These are phyloP conservation scores for Gliomastix tumulicola DNA, from an alignment of 2,329 filamentous ascomycete genomes.

Conservation along the genomic window DNA sequence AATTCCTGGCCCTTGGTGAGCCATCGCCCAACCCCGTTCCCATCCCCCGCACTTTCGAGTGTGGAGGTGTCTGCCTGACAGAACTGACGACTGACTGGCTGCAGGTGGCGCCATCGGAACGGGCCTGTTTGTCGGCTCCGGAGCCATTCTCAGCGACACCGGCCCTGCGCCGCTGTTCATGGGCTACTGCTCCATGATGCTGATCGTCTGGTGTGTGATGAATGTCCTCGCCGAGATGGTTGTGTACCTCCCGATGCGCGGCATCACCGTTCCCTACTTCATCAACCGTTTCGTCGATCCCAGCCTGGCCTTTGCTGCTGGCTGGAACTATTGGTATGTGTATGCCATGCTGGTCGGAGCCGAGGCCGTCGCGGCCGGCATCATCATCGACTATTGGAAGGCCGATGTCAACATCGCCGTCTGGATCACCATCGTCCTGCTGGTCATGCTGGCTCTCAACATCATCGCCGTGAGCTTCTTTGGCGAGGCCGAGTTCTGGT, in stretches of 20 bases:
- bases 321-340: conserved; percentile 58
- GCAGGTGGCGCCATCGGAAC: conserved; percentile 52
- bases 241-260: conserved; percentile 46
- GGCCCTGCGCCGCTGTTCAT: conserved; percentile 65
- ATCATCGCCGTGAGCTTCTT: conserved; percentile 50
- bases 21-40: neutral
- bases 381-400: conserved; percentile 56
- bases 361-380: conserved; percentile 49
- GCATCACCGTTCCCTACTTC: conserved; percentile 51
- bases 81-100: too few relatives aligned
- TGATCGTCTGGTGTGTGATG: conserved; percentile 47
- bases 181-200: conserved; percentile 49
- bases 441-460: conserved; percentile 48
- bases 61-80: too few relatives aligned
- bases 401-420: conserved; percentile 42
- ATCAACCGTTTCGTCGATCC: conserved; percentile 48
- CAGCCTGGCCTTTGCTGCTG: conserved; percentile 47
- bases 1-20: conserved; percentile 49
- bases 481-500: conserved; percentile 57
- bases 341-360: conserved; percentile 51
- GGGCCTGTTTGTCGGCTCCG: conserved; percentile 57
- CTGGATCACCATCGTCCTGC: conserved; percentile 52
- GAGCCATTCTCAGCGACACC: conserved; percentile 44
- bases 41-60: too few relatives aligned
- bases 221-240: conserved; percentile 49